A percentile compares a stretch with the other conserved stretches of the same genome.
Conservation (phyloP, 805 yeast genomes). For the Starmerella bombicola region DNA sequence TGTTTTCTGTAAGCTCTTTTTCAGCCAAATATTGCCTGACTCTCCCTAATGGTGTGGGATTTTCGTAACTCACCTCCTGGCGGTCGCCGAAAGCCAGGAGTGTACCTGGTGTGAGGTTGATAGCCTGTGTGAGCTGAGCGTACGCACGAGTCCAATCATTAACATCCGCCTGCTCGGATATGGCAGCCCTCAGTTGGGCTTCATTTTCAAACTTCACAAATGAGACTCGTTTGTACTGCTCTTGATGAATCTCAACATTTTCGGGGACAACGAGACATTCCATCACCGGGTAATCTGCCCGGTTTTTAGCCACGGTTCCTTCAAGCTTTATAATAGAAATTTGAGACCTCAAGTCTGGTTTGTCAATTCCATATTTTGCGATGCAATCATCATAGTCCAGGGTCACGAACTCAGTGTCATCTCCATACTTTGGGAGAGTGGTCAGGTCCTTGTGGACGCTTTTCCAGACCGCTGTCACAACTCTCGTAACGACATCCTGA, state of each 20-base stretch:
- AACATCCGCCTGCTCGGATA: slow-evolving; percentile 8
- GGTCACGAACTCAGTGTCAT: slow-evolving; percentile 5
- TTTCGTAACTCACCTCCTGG: slow-evolving; percentile 58
- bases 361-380: slow-evolving; percentile 72
- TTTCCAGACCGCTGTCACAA: slow-evolving; percentile 47
- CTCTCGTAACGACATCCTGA: slow-evolving; percentile 45
- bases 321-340: slow-evolving; percentile 41
- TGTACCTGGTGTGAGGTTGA: slow-evolving; percentile 45
- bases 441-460: slow-evolving; percentile 31
- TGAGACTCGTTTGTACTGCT: slow-evolving; percentile 1
- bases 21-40: slow-evolving; percentile 55
- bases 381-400: slow-evolving; percentile 60
- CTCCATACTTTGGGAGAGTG: slow-evolving; percentile 22
- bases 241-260: not conserved
- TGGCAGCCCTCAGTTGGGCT: slow-evolving; percentile 1
- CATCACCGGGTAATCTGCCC: slow-evolving; percentile 43
- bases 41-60: slow-evolving; percentile 88
- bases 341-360: slow-evolving; percentile 66
- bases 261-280: slow-evolving; percentile 39
- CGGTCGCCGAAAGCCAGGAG: slow-evolving; percentile 71
- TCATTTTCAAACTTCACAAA: slow-evolving; percentile 6
- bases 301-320: slow-evolving; percentile 28
- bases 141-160: slow-evolving; percentile 12
- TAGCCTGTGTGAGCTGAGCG: not conserved
- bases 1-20: slow-evolving; percentile 30